Base-by-base conservation (phyloP, 2,329 filamentous ascomycete species). In the Neophaeococcomyces aloes region DNA sequence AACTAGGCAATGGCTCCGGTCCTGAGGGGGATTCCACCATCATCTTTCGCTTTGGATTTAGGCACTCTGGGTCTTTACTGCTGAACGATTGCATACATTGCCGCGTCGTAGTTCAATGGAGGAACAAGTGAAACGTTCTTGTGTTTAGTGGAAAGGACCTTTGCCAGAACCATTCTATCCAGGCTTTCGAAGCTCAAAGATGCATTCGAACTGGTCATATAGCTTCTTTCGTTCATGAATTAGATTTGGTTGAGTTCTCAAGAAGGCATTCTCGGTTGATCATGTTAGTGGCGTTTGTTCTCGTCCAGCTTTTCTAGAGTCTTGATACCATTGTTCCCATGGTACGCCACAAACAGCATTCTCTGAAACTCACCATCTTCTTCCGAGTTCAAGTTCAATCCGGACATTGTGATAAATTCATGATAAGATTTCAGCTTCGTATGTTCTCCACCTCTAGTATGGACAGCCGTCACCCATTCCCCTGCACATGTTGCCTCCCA, bases 341-440 rank as follows among this genome's bases (percentile, higher is more conserved):
- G 48, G 23, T 53, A 44, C 7, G 42, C 42, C 1, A 46, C 38
- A 3, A 53, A 48, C 13, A 52, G 44, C 15, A 53, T 38, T 10
- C 48, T 42, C 31, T 53, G 51, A 7, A 52, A 44, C 27, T 38
- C 44, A 1, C 51, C 49, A 21, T 53, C 49, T 29, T 52, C 38
- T 7, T 48, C 18, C 23, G n/a, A 21, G 25, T 47, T 48, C 13
- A 48, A 46, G 21, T 38, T 42, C 3, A 44, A 14, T 6, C 46
- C 46, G 18, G 46, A 43, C 29, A 23, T 34, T 29, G 46, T 42
- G 15, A 50, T 53, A 32, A 52, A 49, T 19, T 53, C 51, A 15
- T 42, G 40, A 46, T 50, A 53, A 21, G 51, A 52, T 10, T 50
- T 47, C 23, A 53, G 42, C 32, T 42, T 47, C 31, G 46, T 47